These are phyloP conservation scores for Solanum sejunctum DNA, from an alignment of 257 asterid species.

Conservation along the genomic window DNA sequence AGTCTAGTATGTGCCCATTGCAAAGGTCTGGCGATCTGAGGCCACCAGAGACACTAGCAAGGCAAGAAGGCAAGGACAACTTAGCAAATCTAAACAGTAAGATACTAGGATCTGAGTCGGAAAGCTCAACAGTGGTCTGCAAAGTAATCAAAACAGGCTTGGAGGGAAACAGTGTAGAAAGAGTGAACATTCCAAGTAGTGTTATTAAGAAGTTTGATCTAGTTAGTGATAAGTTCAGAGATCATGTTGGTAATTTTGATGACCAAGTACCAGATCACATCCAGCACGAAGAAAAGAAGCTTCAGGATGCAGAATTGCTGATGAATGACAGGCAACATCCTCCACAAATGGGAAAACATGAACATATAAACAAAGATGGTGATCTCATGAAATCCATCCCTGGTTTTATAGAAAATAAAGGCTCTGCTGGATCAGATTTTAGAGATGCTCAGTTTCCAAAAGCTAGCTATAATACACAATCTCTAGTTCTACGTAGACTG, in stretches of 20 bases:
- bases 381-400: neutral
- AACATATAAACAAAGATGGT: slow-evolving; percentile 10
- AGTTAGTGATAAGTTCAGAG: slow-evolving; percentile 3
- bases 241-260: slow-evolving; percentile 1
- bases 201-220: slow-evolving; percentile 13
- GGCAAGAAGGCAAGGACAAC: slow-evolving; percentile 8
- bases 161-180: slow-evolving; percentile 11
- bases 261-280: slow-evolving; percentile 12
- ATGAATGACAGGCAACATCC: slow-evolving; percentile 23
- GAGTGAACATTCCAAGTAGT: slow-evolving; percentile 12
- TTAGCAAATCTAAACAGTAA: slow-evolving; percentile 10
- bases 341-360: slow-evolving; percentile 7
- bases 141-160: slow-evolving; percentile 17
- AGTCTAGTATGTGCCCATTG: slow-evolving; percentile 19
- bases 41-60: slow-evolving; percentile 17
- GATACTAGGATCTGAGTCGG: slow-evolving; percentile 20
- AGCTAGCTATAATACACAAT: neutral
- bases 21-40: slow-evolving; percentile 24
- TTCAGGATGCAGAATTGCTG: slow-evolving; percentile 24
- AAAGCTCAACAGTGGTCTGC: slow-evolving; percentile 15
- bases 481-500: slow-evolving; percentile 12
- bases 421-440: slow-evolving; percentile 11
- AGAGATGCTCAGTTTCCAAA: slow-evolving; percentile 11
- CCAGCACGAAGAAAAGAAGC: slow-evolving; percentile 2
- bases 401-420: slow-evolving; percentile 9